Evolutionary conservation across 1,139 yeast genomes (phyloP).

Genomic region (Suhomyces kunorum): DNA sequence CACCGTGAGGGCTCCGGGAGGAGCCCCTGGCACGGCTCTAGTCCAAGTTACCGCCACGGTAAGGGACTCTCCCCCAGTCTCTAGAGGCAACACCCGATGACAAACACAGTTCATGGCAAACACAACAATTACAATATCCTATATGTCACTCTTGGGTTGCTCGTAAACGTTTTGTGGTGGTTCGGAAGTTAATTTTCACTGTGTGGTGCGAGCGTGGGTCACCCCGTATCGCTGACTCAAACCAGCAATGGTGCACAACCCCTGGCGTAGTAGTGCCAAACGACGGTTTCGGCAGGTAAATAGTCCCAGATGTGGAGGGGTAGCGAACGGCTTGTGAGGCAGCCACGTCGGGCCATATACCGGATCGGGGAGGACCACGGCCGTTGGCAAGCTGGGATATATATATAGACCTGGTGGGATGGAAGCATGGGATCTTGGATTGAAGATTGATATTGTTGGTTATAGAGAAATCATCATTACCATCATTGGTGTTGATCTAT

Average conservation of each 20-base stretch:
- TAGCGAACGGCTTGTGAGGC: slow-evolving; percentile 9
- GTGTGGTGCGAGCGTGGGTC: slow-evolving; percentile 3
- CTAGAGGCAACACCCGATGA: not conserved
- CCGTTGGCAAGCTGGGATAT: too few relatives aligned
- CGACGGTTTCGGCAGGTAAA: slow-evolving; percentile 1
- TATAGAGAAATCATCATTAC: too few relatives aligned
- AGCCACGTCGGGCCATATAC: not conserved
- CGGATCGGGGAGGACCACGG: slow-evolving; percentile 1
- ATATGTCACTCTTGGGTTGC: too few relatives aligned
- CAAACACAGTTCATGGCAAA: too few relatives aligned
- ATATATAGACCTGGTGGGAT: too few relatives aligned
- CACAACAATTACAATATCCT: too few relatives aligned
- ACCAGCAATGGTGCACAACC: slow-evolving; percentile 2
- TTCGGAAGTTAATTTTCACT: slow-evolving; percentile 5
- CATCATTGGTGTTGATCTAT: too few relatives aligned
- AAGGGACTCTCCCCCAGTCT: slow-evolving; percentile 15
- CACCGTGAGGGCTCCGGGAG: slow-evolving; percentile 15
- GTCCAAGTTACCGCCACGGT: slow-evolving; percentile 17
- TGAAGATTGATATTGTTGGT: too few relatives aligned
- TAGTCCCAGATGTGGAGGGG: slow-evolving; percentile 2
- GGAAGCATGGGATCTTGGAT: too few relatives aligned
- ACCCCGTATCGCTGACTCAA: slow-evolving; percentile 5
- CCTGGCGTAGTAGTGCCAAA: slow-evolving; percentile 1
- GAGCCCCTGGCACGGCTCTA: not conserved
- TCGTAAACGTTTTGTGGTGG: slow-evolving; percentile 8